phyloP scores from a whole-genome alignment of 2,329 filamentous ascomycete genomes.

The Tympanopsis confertula region DNA sequence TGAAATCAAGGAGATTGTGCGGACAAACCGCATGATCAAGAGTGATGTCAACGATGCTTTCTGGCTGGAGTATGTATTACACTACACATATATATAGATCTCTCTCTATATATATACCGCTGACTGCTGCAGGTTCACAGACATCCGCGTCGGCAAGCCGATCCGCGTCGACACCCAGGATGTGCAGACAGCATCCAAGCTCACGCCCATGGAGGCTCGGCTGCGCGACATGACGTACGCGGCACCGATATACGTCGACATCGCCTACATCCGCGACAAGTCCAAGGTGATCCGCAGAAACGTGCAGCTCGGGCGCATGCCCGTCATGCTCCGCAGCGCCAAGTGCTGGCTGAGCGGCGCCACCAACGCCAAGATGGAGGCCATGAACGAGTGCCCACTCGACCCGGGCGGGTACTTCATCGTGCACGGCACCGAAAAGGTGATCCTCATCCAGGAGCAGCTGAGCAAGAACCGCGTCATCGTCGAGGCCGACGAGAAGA shows the following conservation, averaged over 20 bases:
- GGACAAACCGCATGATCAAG: conserved; percentile 75
- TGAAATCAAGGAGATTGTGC: conserved; percentile 91
- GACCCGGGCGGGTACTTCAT: conserved; percentile 98
- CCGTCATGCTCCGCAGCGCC: conserved; percentile 92
- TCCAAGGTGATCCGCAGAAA: conserved; percentile 63
- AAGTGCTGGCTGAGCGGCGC: conserved; percentile 81
- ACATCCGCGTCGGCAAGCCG: conserved; percentile 77
- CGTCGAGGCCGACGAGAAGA: conserved; percentile 84
- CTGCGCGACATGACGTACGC: conserved; percentile 96
- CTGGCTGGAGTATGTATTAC: conserved; percentile 56
- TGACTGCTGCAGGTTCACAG: conserved; percentile 45
- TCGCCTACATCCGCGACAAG: conserved; percentile 76
- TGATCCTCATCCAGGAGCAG: conserved; percentile 96
- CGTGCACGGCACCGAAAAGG: conserved; percentile 93
- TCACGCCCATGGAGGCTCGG: conserved; percentile 93
- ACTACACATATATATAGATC: not conserved
- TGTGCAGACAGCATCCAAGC: conserved; percentile 56
- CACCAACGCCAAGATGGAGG: conserved; percentile 76
- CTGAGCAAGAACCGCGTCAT: conserved; percentile 98
- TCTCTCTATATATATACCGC: conserved; percentile 3
- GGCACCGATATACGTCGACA: conserved; percentile 85
- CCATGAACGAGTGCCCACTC: conserved; percentile 87
- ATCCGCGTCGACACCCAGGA: conserved; percentile 68
- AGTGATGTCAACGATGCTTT: conserved; percentile 90
- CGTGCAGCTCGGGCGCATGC: conserved; percentile 78